Evolutionary conservation across 768 basidiomycete genomes (phyloP), one percentile per base, ranked within the genome.

Genomic region (Mycena vulgaris): DNA sequence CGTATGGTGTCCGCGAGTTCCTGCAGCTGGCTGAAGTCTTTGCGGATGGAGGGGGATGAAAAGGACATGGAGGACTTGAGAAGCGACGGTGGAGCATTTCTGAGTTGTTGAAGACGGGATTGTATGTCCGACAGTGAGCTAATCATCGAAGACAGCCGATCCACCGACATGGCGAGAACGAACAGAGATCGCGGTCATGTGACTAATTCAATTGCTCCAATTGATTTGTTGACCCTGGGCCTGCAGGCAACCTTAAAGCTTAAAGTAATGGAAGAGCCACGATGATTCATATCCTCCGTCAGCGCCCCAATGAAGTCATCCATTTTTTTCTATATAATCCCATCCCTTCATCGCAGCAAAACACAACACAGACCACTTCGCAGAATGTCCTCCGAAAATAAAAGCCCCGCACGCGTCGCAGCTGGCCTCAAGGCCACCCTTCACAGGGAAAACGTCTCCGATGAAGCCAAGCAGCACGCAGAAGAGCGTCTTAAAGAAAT

Each of bases 371-470:
- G 35, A n/a, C n/a, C n/a, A n/a, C n/a, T n/a, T 21, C 37, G 19
- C 28, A 27, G 27, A 7, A 68, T 64, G 62, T 61, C 71, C 30
- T 27, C 64, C 39, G 27, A 37, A n/a, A 23, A 42, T n/a, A 84
- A 85, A 75, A 78, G 87, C 63, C 69, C 78, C 19, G 57, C 77
- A 5, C 85, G 83, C 69, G 87, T 89, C 60, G 83, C 83, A 31
- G 87, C 86, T 2, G 88, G 88, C 52, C 79, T 88, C 68, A 87
- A 87, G 73, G 84, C 87, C 16, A 80, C 87, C 25, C 81, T 87
- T 17, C 78, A 80, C 71, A 87, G 89, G 74, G 87, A 86, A 13
- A 78, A 87, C 68, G 86, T 87, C 35, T 88, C 86, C 13, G 78
- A 80, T 1, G 82, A 81, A 60, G 89, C 88, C 0, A 86, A 86